Evolutionary conservation across 129 eudicot genomes (phyloP).

Genomic region (Smallanthus sonchifolius): DNA sequence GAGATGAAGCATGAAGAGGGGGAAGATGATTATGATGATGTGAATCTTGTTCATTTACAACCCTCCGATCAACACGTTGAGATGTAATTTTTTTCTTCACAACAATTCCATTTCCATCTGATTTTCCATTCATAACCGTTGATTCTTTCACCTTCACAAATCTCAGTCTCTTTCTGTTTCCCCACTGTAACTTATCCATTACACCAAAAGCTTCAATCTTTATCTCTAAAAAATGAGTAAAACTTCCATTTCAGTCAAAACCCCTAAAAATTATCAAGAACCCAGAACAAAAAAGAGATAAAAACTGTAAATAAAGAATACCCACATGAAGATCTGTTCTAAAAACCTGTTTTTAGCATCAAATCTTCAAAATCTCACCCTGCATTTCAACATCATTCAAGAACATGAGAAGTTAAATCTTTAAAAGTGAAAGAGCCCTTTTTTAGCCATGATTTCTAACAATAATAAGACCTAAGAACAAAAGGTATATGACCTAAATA

Average conservation of each 20-base stretch:
- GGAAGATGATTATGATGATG: slow-evolving; percentile 24
- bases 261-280: background rate
- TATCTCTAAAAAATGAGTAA: slow-evolving; percentile 8
- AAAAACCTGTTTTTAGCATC: background rate
- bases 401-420: background rate
- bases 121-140: slow-evolving; percentile 39
- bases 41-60: slow-evolving; percentile 36
- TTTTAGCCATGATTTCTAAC: background rate
- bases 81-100: slow-evolving; percentile 71
- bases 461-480: background rate
- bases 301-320: background rate
- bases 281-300: slow-evolving; percentile 1
- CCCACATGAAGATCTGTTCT: slow-evolving; percentile 6
- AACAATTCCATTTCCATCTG: slow-evolving; percentile 40
- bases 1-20: slow-evolving; percentile 53
- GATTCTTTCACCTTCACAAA: slow-evolving; percentile 67
- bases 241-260: background rate
- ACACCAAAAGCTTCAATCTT: slow-evolving; percentile 21
- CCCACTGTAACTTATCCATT: slow-evolving; percentile 88
- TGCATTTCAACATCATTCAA: background rate
- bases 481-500: background rate
- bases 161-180: slow-evolving; percentile 74
- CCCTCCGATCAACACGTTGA: slow-evolving; percentile 47
- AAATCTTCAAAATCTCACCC: background rate
- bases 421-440: background rate